phyloP scores from a whole-genome alignment of 495 filamentous ascomycete genomes.

The Lasiosphaeria miniovina region DNA sequence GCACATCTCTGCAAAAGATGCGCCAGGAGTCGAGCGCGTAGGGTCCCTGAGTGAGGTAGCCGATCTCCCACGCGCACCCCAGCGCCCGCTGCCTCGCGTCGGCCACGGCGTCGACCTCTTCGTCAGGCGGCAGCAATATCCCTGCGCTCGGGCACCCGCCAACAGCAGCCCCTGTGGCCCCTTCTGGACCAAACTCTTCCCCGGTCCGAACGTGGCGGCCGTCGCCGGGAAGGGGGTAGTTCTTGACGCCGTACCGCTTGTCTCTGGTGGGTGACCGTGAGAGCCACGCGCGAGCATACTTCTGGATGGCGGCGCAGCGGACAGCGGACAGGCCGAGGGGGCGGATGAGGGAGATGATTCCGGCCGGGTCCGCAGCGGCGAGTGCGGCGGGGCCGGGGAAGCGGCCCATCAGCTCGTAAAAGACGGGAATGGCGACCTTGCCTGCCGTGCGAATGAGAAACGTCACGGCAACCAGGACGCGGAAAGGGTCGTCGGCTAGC shows the following conservation, averaged over 20 bases:
- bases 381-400: constrained; percentile 69
- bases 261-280: constrained; percentile 56
- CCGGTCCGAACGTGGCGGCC: constrained; percentile 51
- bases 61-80: constrained; percentile 73
- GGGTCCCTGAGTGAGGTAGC: constrained; percentile 78
- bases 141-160: constrained; percentile 13
- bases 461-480: constrained; percentile 69
- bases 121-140: background rate
- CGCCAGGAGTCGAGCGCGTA: constrained; percentile 93
- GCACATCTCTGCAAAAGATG: constrained; percentile 83
- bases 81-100: constrained; percentile 37
- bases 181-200: constrained; percentile 40
- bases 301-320: constrained; percentile 52
- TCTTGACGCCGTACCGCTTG: constrained; percentile 60
- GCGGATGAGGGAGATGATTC: constrained; percentile 61
- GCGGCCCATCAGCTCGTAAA: constrained; percentile 61
- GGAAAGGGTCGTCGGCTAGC: constrained; percentile 66
- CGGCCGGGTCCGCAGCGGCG: constrained; percentile 53
- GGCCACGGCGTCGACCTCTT: constrained; percentile 10
- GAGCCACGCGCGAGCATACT: constrained; percentile 69
- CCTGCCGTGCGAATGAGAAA: constrained; percentile 83
- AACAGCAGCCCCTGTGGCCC: too few relatives aligned
- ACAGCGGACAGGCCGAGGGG: constrained; percentile 68
- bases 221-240: constrained; percentile 62
- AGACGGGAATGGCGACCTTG: constrained; percentile 70